Base-by-base conservation (phyloP, 1,139 yeast genomes). In the Suhomyces taliae region DNA sequence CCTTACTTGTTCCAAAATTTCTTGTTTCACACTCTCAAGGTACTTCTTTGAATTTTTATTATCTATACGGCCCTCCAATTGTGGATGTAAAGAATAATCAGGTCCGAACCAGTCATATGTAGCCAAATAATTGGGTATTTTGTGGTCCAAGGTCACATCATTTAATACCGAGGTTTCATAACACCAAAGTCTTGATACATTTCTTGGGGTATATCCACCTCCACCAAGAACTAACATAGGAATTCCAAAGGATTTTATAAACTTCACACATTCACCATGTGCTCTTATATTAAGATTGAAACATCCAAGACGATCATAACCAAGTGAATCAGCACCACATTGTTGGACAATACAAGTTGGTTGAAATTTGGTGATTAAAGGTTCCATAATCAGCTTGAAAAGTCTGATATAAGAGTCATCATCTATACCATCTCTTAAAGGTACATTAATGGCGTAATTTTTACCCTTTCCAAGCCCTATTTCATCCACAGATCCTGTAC, bases 141-240 rank as follows among this genome's bases (percentile, higher is more conserved):
- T 83, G 27, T 86, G 77, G 47, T 87, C 89, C 47, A 93, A 66
- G 26, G 87, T 80, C 1, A 87, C 88, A 58, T 89, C 93, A 48
- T 90, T 84, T 61, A 91, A 76, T 3, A 93, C 81, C 39, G 96
- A 85, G 0, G 99, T 95, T 65, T 93, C 99, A 63, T 87, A 90
- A 40, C 97, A 83, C 99, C 99, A 93, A 36, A 93, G 76, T 52
- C 99, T 74, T 9, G 96, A 87, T 8, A 93, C 99, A 61, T 93
- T 93, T 57, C 97, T 80, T 46, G 97, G 96, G 0, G 99, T 93
- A 66, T 93, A 93, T 3, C 99, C 99, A 46, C 99, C 99, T 34
- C 99, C 99, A 27, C 99, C 99, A 11, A 93, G 70, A 10, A 93
- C 97, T 65, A 93, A 72, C 81, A 90, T 76, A 7, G 98, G 98